Conservation (phyloP, 2,329 filamentous ascomycete species). For the Xylariaceae sp. region DNA sequence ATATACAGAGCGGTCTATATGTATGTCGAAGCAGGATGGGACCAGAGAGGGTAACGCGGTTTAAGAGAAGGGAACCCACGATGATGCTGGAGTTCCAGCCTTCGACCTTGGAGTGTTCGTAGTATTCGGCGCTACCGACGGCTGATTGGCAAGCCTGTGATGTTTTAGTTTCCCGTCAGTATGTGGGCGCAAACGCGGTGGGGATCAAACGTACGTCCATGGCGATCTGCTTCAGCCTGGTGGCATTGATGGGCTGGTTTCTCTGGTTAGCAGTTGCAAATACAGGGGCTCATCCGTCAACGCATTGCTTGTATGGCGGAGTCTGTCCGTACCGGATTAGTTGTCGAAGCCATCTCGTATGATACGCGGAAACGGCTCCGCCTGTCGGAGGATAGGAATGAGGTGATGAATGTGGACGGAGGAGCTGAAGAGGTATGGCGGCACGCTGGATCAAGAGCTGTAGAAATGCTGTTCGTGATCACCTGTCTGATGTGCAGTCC, state of each 20-base stretch:
- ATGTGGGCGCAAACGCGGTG: conserved; percentile 2
- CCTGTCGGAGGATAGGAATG: not conserved
- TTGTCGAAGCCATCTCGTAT: conserved; percentile 28
- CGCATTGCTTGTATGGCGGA: not conserved
- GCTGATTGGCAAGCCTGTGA: conserved; percentile 75
- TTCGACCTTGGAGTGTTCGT: conserved; percentile 81
- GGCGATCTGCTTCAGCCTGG: conserved; percentile 79
- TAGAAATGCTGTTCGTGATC: not conserved
- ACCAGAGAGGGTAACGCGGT: not conserved
- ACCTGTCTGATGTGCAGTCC: not conserved
- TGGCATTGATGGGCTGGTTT: conserved; percentile 67
- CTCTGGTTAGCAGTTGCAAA: conserved; percentile 7
- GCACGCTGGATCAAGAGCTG: not conserved
- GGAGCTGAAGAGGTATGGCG: not conserved
- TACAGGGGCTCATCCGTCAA: not conserved
- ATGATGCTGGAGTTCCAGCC: conserved; percentile 93
- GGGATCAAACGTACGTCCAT: conserved; percentile 60
- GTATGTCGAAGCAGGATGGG: not conserved
- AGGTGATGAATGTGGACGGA: not conserved
- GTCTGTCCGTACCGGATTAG: conserved; percentile 26
- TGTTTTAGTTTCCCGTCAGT: conserved; percentile 18
- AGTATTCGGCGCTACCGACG: conserved; percentile 69
- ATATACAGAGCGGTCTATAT: no score
- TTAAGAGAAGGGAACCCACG: conserved; percentile 50
- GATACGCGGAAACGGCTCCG: conserved; percentile 2